These are phyloP conservation scores for Jaapia argillacea DNA, from an alignment of 768 basidiomycete genomes.

Conservation along the genomic window DNA sequence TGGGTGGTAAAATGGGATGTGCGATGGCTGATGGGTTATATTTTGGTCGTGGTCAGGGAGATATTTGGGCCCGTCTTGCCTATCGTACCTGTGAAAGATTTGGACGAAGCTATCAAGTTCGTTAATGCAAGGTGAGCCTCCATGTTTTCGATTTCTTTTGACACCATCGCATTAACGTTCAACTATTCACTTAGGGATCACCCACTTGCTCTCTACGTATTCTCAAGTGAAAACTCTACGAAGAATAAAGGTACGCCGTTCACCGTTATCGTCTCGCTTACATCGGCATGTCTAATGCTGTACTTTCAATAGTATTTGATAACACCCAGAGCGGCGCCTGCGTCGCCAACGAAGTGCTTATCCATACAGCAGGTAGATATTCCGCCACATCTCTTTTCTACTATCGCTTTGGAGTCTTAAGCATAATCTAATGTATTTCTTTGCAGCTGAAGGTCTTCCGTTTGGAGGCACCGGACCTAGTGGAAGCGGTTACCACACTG, in stretches of 20 bases:
- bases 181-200: constrained; percentile 39
- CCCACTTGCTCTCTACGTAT: constrained; percentile 72
- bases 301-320: constrained; percentile 53
- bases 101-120: constrained; percentile 65
- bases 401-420: background rate
- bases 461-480: background rate
- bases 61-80: constrained; percentile 80
- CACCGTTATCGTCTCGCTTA: too few species aligned
- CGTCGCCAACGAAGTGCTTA: constrained; percentile 56
- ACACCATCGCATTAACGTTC: too few species aligned
- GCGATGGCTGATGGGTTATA: background rate
- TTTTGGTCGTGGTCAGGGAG: too few species aligned
- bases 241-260: too few species aligned
- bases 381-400: background rate
- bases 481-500: constrained; percentile 58
- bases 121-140: constrained; percentile 45
- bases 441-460: constrained; percentile 57
- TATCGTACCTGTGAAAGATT: constrained; percentile 55
- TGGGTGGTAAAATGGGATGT: background rate
- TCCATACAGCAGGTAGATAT: constrained; percentile 48
- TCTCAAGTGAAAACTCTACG: constrained; percentile 46
- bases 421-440: constrained; percentile 3
- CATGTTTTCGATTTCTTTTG: background rate
- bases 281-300: too few species aligned
- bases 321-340: constrained; percentile 66